Percentiles rank a stretch among this genome's conserved stretches.
phyloP scores from a whole-genome alignment of 805 yeast species.

The Kodamaea nitidulidarum region DNA sequence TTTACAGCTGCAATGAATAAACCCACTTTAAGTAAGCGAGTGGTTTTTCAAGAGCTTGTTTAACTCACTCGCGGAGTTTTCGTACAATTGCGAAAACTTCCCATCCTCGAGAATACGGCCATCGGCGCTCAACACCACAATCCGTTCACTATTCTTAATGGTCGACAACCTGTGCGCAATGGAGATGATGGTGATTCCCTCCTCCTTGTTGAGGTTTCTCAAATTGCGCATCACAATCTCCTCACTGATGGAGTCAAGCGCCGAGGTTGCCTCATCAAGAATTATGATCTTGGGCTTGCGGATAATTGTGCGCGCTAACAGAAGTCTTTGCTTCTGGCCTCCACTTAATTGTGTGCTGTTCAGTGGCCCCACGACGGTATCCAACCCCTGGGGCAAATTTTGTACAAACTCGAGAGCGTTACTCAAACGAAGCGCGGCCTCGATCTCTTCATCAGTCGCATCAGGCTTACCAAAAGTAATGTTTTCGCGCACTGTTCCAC shows the following conservation, averaged over 20 bases:
- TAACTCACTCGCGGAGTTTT: slow-evolving; percentile 28
- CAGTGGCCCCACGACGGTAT: slow-evolving; percentile 78
- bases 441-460: slow-evolving; percentile 56
- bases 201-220: slow-evolving; percentile 47
- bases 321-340: slow-evolving; percentile 91
- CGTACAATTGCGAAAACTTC: slow-evolving; percentile 23
- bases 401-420: slow-evolving; percentile 67
- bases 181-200: slow-evolving; percentile 68
- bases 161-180: slow-evolving; percentile 92
- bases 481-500: slow-evolving; percentile 82
- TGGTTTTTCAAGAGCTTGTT: slow-evolving; percentile 33
- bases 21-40: neutral
- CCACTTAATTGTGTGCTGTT: slow-evolving; percentile 76
- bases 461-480: slow-evolving; percentile 67
- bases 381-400: slow-evolving; percentile 76
- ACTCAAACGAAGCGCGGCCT: slow-evolving; percentile 61
- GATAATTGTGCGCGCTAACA: slow-evolving; percentile 82
- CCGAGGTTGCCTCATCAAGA: slow-evolving; percentile 93
- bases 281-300: slow-evolving; percentile 76
- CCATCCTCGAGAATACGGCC: slow-evolving; percentile 69
- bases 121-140: slow-evolving; percentile 57
- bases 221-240: slow-evolving; percentile 77
- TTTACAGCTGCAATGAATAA: neutral
- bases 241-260: slow-evolving; percentile 85
- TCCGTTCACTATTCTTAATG: slow-evolving; percentile 74